phyloP scores from a whole-genome alignment of 1,284 basidiomycete genomes.

The Volvariella volvacea region DNA sequence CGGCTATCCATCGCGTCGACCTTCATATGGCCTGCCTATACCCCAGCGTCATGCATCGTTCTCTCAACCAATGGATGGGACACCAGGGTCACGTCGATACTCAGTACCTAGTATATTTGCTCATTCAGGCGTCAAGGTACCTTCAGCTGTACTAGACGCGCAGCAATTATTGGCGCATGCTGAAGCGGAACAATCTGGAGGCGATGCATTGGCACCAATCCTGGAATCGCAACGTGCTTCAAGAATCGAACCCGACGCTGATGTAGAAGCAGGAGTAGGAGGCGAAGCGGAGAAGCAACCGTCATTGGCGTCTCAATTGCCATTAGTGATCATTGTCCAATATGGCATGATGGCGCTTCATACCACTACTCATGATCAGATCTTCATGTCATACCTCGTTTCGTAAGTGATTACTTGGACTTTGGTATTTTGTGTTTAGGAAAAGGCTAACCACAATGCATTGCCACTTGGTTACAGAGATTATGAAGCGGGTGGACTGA shows the following conservation, averaged over 20 bases:
- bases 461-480: slow-evolving; percentile 39
- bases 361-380: slow-evolving; percentile 79
- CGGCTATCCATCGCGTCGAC: slow-evolving; percentile 15
- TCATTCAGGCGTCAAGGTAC: slow-evolving; percentile 71
- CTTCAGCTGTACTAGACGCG: slow-evolving; percentile 63
- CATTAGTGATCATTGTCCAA: slow-evolving; percentile 67
- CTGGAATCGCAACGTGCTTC: slow-evolving; percentile 35
- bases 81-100: slow-evolving; percentile 39
- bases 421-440: too few relatives aligned
- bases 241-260: slow-evolving; percentile 19
- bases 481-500: slow-evolving; percentile 66
- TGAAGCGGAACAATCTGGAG: slow-evolving; percentile 25
- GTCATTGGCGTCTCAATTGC: slow-evolving; percentile 59
- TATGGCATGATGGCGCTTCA: slow-evolving; percentile 76
- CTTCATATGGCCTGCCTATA: slow-evolving; percentile 11
- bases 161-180: slow-evolving; percentile 45
- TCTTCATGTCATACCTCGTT: slow-evolving; percentile 79
- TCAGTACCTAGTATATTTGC: slow-evolving; percentile 75
- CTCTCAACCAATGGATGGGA: slow-evolving; percentile 23
- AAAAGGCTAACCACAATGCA: too few relatives aligned
- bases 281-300: slow-evolving; percentile 38
- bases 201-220: slow-evolving; percentile 46
- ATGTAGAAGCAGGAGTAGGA: slow-evolving; percentile 27
- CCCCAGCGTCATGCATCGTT: slow-evolving; percentile 22
- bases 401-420: too few relatives aligned